phyloP scores from a whole-genome alignment of 2,329 filamentous ascomycete genomes.

The Xylaria digitata region DNA sequence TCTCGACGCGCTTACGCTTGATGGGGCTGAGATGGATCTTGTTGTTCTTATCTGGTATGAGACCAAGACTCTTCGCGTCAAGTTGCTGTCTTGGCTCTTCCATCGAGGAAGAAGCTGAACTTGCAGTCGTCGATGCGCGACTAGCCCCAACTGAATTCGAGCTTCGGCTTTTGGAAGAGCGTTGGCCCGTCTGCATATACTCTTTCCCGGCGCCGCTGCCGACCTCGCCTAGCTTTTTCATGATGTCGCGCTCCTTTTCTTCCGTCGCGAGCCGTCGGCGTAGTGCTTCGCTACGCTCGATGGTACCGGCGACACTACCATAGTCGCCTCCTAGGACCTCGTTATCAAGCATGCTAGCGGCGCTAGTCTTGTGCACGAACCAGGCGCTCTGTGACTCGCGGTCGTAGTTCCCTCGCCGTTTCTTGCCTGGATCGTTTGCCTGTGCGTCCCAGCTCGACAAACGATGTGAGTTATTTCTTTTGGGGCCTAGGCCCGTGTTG shows the following conservation, averaged over 20 bases:
- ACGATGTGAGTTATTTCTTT: constrained; percentile 49
- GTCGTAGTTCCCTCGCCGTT: constrained; percentile 64
- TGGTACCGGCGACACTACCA: constrained; percentile 65
- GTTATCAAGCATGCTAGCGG: constrained; percentile 73
- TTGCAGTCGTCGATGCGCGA: constrained; percentile 11
- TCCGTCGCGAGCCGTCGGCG: constrained; percentile 72
- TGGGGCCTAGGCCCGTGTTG: constrained; percentile 60
- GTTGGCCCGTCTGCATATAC: constrained; percentile 67
- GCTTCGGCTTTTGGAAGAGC: constrained; percentile 25
- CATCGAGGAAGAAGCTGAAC: background rate
- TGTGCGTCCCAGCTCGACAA: constrained; percentile 41
- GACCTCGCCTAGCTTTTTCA: constrained; percentile 71
- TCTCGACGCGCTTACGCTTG: constrained; percentile 70
- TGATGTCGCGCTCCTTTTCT: constrained; percentile 79
- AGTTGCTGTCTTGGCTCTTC: constrained; percentile 50
- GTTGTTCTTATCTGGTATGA: constrained; percentile 54
- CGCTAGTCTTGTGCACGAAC: constrained; percentile 64
- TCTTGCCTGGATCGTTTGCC: constrained; percentile 47
- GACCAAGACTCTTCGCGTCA: constrained; percentile 59
- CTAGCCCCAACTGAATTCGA: constrained; percentile 31
- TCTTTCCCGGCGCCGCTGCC: constrained; percentile 75
- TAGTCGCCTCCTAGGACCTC: constrained; percentile 54
- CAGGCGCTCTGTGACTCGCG: constrained; percentile 67
- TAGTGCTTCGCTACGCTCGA: constrained; percentile 73
- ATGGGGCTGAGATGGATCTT: constrained; percentile 68